Conservation (phyloP, 768 basidiomycete species). For the Cystobasidium onofrii region DNA sequence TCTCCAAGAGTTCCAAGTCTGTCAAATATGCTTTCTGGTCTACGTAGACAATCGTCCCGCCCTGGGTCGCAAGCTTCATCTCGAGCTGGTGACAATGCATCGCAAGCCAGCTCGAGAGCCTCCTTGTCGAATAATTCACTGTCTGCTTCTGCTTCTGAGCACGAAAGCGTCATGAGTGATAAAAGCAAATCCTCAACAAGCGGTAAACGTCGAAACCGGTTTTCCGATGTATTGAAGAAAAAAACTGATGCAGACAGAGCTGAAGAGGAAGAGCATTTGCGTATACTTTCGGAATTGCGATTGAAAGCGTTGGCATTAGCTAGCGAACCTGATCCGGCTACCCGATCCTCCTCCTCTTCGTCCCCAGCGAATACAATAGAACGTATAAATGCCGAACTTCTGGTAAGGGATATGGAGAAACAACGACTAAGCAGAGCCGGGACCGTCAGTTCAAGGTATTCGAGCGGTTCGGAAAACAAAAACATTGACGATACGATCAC, state of each 20-base stretch:
- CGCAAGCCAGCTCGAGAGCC: not conserved
- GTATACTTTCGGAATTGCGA: conserved; percentile 8
- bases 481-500: not conserved
- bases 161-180: not conserved
- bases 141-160: conserved; percentile 7
- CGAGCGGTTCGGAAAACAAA: not conserved
- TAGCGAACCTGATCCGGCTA: not conserved
- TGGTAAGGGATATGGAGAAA: conserved; percentile 1
- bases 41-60: not conserved
- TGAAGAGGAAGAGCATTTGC: conserved; percentile 25
- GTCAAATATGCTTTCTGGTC: conserved; percentile 4
- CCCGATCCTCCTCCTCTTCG: not conserved
- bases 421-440: not conserved
- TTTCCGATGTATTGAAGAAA: not conserved
- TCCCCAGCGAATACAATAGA: not conserved
- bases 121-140: not conserved
- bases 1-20: not conserved
- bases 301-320: conserved; percentile 17
- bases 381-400: not conserved
- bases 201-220: not conserved
- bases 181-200: not conserved
- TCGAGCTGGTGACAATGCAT: not conserved
- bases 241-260: not conserved
- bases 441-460: not conserved
- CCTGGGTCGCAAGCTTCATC: not conserved